Base-by-base conservation (phyloP, 2,329 filamentous ascomycete genomes). In the Sclerotinia minor region DNA sequence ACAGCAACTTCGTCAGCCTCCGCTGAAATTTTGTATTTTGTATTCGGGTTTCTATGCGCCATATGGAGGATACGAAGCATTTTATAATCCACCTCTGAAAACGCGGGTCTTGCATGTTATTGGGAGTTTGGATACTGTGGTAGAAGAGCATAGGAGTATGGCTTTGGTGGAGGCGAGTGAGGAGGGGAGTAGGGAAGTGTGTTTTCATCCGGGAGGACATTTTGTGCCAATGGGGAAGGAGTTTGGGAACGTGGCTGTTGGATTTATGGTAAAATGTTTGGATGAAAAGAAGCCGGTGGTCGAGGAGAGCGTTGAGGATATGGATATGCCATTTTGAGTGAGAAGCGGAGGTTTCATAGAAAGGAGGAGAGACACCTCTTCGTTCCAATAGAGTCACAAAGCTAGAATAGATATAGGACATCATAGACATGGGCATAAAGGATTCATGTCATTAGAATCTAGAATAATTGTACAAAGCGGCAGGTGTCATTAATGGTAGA, bases 151-250 rank as follows among this genome's bases (percentile, higher is more conserved):
- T 65, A 82, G 92, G 75, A 92, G 87, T 77, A 81, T 85, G 74
- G 84, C 82, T 29, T 79, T 97, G 68, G 83, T 91, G 3, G 87
- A 92, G 32, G 82, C 79, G 38, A 44, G 63, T 35, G 83, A 82
- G 0, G 57, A 82, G 75, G 68, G 44, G 41, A 71, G 44, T 19
- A 69, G 67, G 44, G 82, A 86, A 71, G 76, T 87, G 73, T 85
- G 90, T 73, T 92, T 96, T 53, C 77, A 78, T 79, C 94, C 94
- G 1, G 94, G 94, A 9, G 94, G 94, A 0, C 94, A 98, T 78
- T 93, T 96, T 75, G 85, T 97, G 75, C 94, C 94, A 0, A 88
- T 92, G 69, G 87, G 89, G 72, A 92, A 90, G 80, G 90, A 93
- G 72, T 95, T 90, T 85, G 87, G 89, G 26, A 89, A 89, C 82